phyloP scores from a whole-genome alignment of 768 basidiomycete genomes.

The Lactarius hengduanensis region DNA sequence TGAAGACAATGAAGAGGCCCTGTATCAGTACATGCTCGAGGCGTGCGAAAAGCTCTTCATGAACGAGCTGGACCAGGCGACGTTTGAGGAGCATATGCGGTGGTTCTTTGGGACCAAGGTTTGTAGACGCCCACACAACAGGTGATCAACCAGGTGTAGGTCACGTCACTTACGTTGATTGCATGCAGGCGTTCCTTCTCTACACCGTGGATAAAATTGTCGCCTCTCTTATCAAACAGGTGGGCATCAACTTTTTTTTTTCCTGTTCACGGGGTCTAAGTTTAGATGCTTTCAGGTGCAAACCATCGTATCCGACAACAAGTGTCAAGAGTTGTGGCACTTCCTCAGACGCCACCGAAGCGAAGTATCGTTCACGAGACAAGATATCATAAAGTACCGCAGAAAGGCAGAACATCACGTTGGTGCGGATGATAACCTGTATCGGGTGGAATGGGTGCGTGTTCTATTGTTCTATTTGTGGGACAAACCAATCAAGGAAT shows the following conservation, averaged over 20 bases:
- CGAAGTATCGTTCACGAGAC: conserved; percentile 51
- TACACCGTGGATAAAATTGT: conserved; percentile 96
- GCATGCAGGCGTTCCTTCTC: conserved; percentile 73
- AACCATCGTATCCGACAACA: conserved; percentile 77
- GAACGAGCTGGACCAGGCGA: conserved; percentile 85
- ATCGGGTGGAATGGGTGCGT: conserved; percentile 78
- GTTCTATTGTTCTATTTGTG: neutral
- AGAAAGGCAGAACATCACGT: conserved; percentile 76
- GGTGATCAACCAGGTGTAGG: neutral
- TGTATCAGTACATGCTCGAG: conserved; percentile 86
- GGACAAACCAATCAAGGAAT: conserved; percentile 9
- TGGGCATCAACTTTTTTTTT: conserved; percentile 37
- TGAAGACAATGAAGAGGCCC: conserved; percentile 55
- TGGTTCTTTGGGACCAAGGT: conserved; percentile 92
- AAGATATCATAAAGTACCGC: conserved; percentile 74
- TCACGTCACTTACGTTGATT: conserved; percentile 34
- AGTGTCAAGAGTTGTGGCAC: conserved; percentile 82
- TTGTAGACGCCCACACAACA: conserved; percentile 29
- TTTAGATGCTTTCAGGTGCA: conserved; percentile 59
- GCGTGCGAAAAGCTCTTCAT: conserved; percentile 94
- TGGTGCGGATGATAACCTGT: conserved; percentile 73
- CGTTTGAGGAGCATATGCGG: conserved; percentile 94
- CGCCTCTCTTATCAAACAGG: conserved; percentile 88
- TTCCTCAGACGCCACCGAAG: conserved; percentile 65
- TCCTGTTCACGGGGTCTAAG: neutral